phyloP scores from a whole-genome alignment of 1,139 yeast species.

The Meyerozyma athensensis region DNA sequence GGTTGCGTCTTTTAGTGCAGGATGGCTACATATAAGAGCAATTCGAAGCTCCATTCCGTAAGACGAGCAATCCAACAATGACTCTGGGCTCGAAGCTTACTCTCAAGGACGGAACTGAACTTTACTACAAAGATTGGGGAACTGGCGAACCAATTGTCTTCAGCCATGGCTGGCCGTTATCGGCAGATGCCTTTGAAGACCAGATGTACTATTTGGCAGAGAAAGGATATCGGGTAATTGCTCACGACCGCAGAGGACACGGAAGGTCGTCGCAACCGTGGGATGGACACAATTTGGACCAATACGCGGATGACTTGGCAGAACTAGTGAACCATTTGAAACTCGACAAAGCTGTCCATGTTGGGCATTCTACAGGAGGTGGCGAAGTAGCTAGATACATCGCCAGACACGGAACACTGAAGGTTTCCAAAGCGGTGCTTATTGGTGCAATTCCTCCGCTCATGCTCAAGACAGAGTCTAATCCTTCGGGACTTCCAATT shows the following conservation, averaged over 20 bases:
- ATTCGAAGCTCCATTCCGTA: no score
- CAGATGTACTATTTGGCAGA: constrained; percentile 15
- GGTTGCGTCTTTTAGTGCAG: no score
- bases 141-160: constrained; percentile 13
- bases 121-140: constrained; percentile 17
- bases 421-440: constrained; percentile 14
- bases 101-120: constrained; percentile 12
- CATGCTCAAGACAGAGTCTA: constrained; percentile 12
- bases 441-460: constrained; percentile 17
- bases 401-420: constrained; percentile 12
- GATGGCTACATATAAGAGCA: no score
- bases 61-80: no score
- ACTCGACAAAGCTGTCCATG: constrained; percentile 13
- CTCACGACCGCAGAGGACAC: constrained; percentile 18
- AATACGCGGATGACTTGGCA: constrained; percentile 18
- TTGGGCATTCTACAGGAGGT: constrained; percentile 18
- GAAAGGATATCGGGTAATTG: constrained; percentile 17
- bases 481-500: constrained; percentile 12
- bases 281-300: constrained; percentile 16
- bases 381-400: constrained; percentile 17
- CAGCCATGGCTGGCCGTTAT: constrained; percentile 18
- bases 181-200: constrained; percentile 16
- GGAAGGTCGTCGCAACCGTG: constrained; percentile 16
- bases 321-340: constrained; percentile 13
- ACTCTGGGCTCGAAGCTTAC: no score